Base-by-base conservation (phyloP, 2,329 filamentous ascomycete genomes). In the Albifimbria verrucaria region DNA sequence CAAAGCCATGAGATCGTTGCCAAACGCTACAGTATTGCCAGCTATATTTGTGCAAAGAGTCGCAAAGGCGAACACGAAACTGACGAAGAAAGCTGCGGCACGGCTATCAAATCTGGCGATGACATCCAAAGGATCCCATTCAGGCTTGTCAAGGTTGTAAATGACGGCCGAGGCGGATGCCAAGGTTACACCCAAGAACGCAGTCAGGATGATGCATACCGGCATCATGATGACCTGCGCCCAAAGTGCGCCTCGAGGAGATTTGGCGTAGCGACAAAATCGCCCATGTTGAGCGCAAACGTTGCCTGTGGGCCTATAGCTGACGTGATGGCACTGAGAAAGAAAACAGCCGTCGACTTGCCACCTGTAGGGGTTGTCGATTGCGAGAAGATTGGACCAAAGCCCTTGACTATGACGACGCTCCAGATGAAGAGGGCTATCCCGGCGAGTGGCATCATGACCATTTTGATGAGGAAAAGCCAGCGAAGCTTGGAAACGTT, bases 21-120 rank as follows among this genome's bases (percentile, higher is more conserved):
- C 79, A 15, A 76, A 77, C 1, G 76, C 76, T 53, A 83, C 73
- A 0, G 70, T 73, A 61, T 82, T 82, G 3, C 77, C 77, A 1
- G 72, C 72, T 50, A 82, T 74, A 57, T 82, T 83, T 7, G 76
- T 77, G n/a, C 78, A 75, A 5, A 81, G 71, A 15, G 76, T 72
- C 2, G 77, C 77, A 4, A 82, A 68, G 0, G 60, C 54, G 60
- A 65, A 69, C 23, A 56, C 53, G n/a, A 64, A 25, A 1, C 57
- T 57, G 21, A 58, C 59, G 52, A 69, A 69, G 53, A 68, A 68
- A 17, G 62, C 62, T 7, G 64, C 67, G 6, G 66, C 65, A 9
- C 67, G 59, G 52, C 28, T 62, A 2, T 55, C 43, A 65, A 67
- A 70, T 9, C 59, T 49, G 18, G 48, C 52, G 2, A 63, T 59